phyloP scores from a whole-genome alignment of 805 yeast genomes.

The Saturnispora quitensis region DNA sequence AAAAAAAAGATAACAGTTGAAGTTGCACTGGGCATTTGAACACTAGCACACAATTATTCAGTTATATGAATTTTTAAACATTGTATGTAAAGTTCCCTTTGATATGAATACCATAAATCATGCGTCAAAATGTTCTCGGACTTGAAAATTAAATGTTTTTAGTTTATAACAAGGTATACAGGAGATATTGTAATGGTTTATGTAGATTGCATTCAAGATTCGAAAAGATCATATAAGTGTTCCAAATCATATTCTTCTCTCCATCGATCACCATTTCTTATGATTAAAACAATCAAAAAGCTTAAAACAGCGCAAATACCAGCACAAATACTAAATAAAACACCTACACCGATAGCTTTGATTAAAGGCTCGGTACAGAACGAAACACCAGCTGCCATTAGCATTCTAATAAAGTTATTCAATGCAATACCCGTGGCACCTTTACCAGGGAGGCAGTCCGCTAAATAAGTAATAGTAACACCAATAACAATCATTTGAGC shows the following conservation, averaged over 20 bases:
- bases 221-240: conserved; percentile 43
- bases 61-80: too few relatives aligned
- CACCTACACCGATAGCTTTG: conserved; percentile 60
- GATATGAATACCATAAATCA: too few relatives aligned
- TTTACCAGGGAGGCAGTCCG: conserved; percentile 76
- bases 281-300: conserved; percentile 36
- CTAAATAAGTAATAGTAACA: conserved; percentile 68
- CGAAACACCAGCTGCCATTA: conserved; percentile 67
- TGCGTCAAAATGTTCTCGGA: too few relatives aligned
- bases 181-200: too few relatives aligned
- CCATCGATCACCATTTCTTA: conserved; percentile 49
- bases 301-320: conserved; percentile 43
- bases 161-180: neutral
- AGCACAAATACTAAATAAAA: conserved; percentile 56
- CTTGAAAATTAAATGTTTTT: neutral
- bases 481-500: conserved; percentile 82
- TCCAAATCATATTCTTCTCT: conserved; percentile 55
- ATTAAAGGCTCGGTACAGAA: conserved; percentile 68
- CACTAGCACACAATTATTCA: too few relatives aligned
- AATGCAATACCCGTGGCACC: conserved; percentile 87
- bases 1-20: neutral
- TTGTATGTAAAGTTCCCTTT: too few relatives aligned
- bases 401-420: conserved; percentile 65
- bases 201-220: conserved; percentile 7
- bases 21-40: too few relatives aligned